Base-by-base conservation (phyloP, 805 yeast genomes). In the Ascoidea asiatica region DNA sequence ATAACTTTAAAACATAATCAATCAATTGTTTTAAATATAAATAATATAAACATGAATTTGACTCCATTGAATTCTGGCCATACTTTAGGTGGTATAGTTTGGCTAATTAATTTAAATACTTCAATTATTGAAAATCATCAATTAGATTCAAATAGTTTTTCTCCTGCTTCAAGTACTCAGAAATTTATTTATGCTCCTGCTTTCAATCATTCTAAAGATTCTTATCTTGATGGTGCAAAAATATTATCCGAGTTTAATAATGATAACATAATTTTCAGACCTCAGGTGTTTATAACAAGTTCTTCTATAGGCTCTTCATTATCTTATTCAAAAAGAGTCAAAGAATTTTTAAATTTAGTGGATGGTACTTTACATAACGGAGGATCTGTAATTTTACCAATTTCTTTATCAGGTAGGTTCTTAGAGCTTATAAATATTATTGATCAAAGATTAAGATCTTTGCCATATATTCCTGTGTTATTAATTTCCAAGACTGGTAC, bases 181-280 rank as follows among this genome's bases (percentile, higher is more conserved):
- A 81, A 81, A 50, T 65, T 89, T n/a, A 66, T 90, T 2, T 86
- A 87, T 59, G 95, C 95, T 0, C 88, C 92, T 1, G 77, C 83
- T 40, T 92, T 97, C 97, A 90, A 89, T 59, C 97, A 92, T 57
- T 80, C 97, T 1, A 79, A 78, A 51, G 97, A 90, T 56, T 73
- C 85, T 0, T 88, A 88, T 52, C 63, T 92, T 43, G 82, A 81
- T 49, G 79, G 88, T 22, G 83, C 92, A 4, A 69, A 70, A 19
- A 60, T 84, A 18, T 63, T 77, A n/a, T 69, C 84, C 1, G 72
- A 74, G 38, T 65, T 89, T 22, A 37, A 48, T 5, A n/a, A n/a
- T n/a, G n/a, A n/a, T n/a, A n/a, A n/a, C n/a, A n/a, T n/a, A n/a
- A 8, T 29, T 29, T 54, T 74, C 49, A 69, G 94, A 56, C 95